Base-by-base conservation (phyloP, 805 yeast species). In the Hanseniaspora thailandica region DNA sequence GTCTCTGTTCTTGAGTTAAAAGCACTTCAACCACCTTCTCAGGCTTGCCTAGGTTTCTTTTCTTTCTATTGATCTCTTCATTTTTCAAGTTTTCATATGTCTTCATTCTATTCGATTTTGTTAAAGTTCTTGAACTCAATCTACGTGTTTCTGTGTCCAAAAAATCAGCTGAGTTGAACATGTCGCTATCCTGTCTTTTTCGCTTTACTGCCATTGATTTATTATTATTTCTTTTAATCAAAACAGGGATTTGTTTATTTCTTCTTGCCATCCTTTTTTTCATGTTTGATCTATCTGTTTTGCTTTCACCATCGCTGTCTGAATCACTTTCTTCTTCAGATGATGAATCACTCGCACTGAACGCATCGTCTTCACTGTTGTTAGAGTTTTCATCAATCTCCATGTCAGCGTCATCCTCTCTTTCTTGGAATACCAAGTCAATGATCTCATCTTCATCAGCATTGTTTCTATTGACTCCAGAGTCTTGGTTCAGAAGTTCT, bases 381-480 rank as follows among this genome's bases (percentile, higher is more conserved):
- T 59, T 59, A 9, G 56, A 57, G 17, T 62, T 64, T 9, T 58
- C 59, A 23, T 65, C 58, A 62, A 74, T 74, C 48, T 76, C 82
- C 12, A 66, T 72, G 59, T 78, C 84, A 12, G 76, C 76, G 5
- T 69, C 51, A 26, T 53, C 52, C 22, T 47, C 53, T 28, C 45
- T 82, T 47, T 77, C 82, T 55, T 78, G 81, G 60, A 84, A 84
- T 57, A 85, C 66, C 46, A 84, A 68, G 60, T 81, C 78, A 36
- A 86, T 84, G 50, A 82, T 80, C 59, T 83, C 88, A 57, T 86
- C 94, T 41, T 84, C 95, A 41, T 86, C 87, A 3, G 71, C 73
- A 15, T 70, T 71, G 13, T 19, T 19, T 9, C 19, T 9, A 5
- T 7, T 22, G 8, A 26, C 19, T 7, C 39, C 20, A 3, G 28